phyloP scores from a whole-genome alignment of 73 alveolate genomes.

The Uronychia setigera region DNA sequence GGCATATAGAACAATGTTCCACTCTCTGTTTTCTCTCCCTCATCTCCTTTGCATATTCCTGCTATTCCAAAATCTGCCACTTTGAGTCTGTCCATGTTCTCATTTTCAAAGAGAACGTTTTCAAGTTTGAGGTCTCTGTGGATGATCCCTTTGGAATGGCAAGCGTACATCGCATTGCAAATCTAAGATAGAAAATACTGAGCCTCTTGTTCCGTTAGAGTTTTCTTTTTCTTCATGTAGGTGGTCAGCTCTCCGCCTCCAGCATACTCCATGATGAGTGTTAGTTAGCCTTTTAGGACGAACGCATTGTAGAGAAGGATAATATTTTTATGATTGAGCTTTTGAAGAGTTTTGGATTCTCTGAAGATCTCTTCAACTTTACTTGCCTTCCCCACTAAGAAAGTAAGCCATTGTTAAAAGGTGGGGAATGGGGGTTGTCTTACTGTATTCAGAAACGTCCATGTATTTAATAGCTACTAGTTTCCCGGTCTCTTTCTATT shows the following conservation, averaged over 20 bases:
- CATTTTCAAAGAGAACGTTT: slow-evolving; percentile 59
- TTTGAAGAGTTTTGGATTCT: slow-evolving; percentile 77
- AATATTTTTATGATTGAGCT: slow-evolving; percentile 74
- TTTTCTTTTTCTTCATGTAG: slow-evolving; percentile 16
- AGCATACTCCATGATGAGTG: slow-evolving; percentile 89
- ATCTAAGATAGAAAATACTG: slow-evolving; percentile 46
- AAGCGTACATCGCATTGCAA: slow-evolving; percentile 51
- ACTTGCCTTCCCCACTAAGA: slow-evolving; percentile 53
- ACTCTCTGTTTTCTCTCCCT: slow-evolving; percentile 58
- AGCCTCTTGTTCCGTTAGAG: slow-evolving; percentile 45
- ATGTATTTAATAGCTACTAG: slow-evolving; percentile 22
- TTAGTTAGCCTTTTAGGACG: slow-evolving; percentile 54
- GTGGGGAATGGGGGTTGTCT: too few relatives aligned
- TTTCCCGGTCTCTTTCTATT: slow-evolving; percentile 24
- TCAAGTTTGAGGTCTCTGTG: slow-evolving; percentile 68
- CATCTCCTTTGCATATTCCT: slow-evolving; percentile 52
- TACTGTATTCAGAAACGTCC: slow-evolving; percentile 6
- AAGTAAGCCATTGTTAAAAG: too few relatives aligned
- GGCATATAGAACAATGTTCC: slow-evolving; percentile 69
- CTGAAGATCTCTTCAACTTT: slow-evolving; percentile 67
- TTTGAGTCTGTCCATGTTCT: slow-evolving; percentile 32
- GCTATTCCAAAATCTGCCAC: slow-evolving; percentile 74
- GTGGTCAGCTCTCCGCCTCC: slow-evolving; percentile 86
- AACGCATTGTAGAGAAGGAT: slow-evolving; percentile 73
- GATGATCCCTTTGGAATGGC: slow-evolving; percentile 27